Evolutionary conservation across 31 red algal species (phyloP).

Genomic region (Porphyra umbilicalis): DNA sequence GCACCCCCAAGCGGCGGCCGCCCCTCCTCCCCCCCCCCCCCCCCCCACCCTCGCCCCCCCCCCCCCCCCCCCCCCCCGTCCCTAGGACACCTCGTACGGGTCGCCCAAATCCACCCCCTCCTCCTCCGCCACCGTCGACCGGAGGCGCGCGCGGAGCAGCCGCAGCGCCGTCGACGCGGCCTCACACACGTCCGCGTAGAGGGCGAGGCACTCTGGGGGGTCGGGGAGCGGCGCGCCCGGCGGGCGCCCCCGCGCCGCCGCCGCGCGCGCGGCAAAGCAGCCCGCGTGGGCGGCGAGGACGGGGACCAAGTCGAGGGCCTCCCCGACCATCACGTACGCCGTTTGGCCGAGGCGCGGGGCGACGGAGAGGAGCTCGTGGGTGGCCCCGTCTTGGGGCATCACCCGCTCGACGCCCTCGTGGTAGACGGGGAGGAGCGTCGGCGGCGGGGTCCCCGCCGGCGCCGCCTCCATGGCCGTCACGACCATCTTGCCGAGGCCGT

Average conservation of each 20-base stretch:
- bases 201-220: constrained; percentile 31
- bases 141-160: constrained; percentile 51
- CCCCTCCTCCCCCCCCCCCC: background rate
- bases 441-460: constrained; percentile 17
- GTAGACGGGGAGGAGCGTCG: constrained; percentile 75
- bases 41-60: background rate
- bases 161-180: constrained; percentile 47
- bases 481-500: constrained; percentile 85
- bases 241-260: constrained; percentile 25
- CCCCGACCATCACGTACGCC: constrained; percentile 72
- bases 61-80: background rate
- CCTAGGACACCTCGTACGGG: constrained; percentile 62
- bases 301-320: constrained; percentile 64
- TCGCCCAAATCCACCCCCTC: constrained; percentile 43
- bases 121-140: constrained; percentile 34
- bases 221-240: constrained; percentile 50
- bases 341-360: constrained; percentile 57
- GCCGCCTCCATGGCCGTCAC: constrained; percentile 56
- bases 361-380: constrained; percentile 37
- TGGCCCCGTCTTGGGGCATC: constrained; percentile 77
- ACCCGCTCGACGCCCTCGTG: constrained; percentile 93
- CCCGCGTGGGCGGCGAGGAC: constrained; percentile 34
- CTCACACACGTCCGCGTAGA: constrained; percentile 86
- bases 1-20: too few species aligned
- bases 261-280: background rate